Evolutionary conservation across 768 basidiomycete genomes (phyloP).

Genomic region (Fomitopsis serialis): DNA sequence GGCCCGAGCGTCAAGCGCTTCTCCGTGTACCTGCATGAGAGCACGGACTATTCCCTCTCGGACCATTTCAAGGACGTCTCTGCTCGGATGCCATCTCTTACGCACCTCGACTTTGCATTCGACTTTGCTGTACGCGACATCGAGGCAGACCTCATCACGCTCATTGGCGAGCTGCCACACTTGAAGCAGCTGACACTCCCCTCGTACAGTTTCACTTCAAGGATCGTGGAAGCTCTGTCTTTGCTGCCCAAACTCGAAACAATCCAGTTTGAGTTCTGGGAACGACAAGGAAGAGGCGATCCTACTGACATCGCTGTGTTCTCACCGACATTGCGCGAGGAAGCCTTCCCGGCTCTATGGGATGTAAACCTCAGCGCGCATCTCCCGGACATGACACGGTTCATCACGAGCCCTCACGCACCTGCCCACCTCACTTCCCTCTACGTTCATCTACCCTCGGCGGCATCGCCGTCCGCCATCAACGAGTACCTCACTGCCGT

Average conservation of each 20-base stretch:
- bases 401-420: slow-evolving; percentile 39
- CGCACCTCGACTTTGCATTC: slow-evolving; percentile 41
- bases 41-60: slow-evolving; percentile 27
- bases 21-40: slow-evolving; percentile 16
- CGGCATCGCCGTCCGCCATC: slow-evolving; percentile 39
- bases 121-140: slow-evolving; percentile 34
- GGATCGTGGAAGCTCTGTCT: slow-evolving; percentile 42
- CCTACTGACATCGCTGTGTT: slow-evolving; percentile 39
- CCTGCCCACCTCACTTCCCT: slow-evolving; percentile 47
- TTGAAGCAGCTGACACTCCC: slow-evolving; percentile 47
- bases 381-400: slow-evolving; percentile 39
- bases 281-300: slow-evolving; percentile 43
- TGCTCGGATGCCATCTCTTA: slow-evolving; percentile 47
- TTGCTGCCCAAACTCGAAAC: slow-evolving; percentile 34
- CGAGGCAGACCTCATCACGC: slow-evolving; percentile 32
- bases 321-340: slow-evolving; percentile 37
- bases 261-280: slow-evolving; percentile 51
- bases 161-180: slow-evolving; percentile 36
- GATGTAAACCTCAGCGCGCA: slow-evolving; percentile 45
- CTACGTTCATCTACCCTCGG: slow-evolving; percentile 42
- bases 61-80: slow-evolving; percentile 34
- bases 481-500: slow-evolving; percentile 39
- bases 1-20: slow-evolving; percentile 43
- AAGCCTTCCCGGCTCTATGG: slow-evolving; percentile 47
- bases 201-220: slow-evolving; percentile 43